phyloP scores from a whole-genome alignment of 2,329 filamentous ascomycete species.

The Metarhizium sp. region DNA sequence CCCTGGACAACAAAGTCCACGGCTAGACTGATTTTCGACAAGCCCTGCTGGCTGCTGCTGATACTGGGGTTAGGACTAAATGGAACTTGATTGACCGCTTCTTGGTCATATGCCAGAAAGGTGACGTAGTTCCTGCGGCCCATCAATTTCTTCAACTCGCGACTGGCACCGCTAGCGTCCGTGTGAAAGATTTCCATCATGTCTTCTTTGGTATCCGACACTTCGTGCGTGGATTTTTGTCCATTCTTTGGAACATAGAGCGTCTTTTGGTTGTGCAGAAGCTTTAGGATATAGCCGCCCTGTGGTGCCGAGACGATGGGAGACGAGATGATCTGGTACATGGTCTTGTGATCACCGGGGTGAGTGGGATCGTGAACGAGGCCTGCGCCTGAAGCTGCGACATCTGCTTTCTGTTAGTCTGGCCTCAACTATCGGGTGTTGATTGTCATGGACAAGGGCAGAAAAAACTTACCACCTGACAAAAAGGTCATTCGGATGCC shows the following conservation, averaged over 20 bases:
- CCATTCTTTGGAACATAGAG: constrained; percentile 89
- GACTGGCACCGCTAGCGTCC: constrained; percentile 73
- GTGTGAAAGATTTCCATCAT: constrained; percentile 99
- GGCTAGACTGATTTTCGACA: constrained; percentile 70
- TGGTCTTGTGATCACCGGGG: constrained; percentile 92
- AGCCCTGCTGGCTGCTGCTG: constrained; percentile 31
- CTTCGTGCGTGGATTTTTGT: constrained; percentile 60
- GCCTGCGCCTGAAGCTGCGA: constrained; percentile 85
- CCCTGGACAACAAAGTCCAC: constrained; percentile 97
- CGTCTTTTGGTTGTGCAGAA: constrained; percentile 90
- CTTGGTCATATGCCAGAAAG: constrained; percentile 88
- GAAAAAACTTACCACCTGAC: constrained; percentile 59
- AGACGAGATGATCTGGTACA: constrained; percentile 96
- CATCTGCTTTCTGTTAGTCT: constrained; percentile 38
- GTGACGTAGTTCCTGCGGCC: constrained; percentile 86
- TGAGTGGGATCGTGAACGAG: constrained; percentile 89
- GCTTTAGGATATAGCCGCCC: constrained; percentile 75
- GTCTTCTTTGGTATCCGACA: constrained; percentile 93
- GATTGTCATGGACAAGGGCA: neutral
- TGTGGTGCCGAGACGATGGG: constrained; percentile 87
- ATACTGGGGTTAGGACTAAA: constrained; percentile 28
- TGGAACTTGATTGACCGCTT: constrained; percentile 36
- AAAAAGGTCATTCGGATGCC: constrained; percentile 95
- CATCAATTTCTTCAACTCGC: constrained; percentile 90
- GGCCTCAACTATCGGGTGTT: neutral